phyloP scores from a whole-genome alignment of 2,329 filamentous ascomycete genomes.

The Aspergillus tanneri region DNA sequence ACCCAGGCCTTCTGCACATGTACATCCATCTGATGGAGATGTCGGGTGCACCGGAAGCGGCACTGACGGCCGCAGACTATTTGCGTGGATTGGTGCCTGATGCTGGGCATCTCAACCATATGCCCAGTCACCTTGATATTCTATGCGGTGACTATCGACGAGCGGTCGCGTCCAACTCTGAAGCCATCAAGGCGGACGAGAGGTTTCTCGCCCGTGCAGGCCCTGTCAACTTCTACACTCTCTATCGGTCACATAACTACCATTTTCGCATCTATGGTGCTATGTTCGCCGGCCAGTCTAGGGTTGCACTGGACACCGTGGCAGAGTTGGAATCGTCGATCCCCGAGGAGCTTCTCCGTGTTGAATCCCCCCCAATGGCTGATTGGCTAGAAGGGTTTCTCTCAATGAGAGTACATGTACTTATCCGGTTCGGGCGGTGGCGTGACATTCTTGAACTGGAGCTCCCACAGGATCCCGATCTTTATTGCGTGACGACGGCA shows the following conservation, averaged over 20 bases:
- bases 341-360: constrained; percentile 61
- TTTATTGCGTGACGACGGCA: constrained; percentile 70
- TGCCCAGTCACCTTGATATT: constrained; percentile 76
- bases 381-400: constrained; percentile 75
- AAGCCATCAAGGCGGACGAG: constrained; percentile 67
- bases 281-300: constrained; percentile 70
- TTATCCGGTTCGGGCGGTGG: constrained; percentile 74
- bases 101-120: constrained; percentile 69
- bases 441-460: constrained; percentile 59
- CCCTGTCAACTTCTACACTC: constrained; percentile 68
- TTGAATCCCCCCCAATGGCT: constrained; percentile 70
- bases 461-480: constrained; percentile 56
- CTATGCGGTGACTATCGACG: constrained; percentile 68
- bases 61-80: constrained; percentile 59
- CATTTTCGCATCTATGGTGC: constrained; percentile 75
- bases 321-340: constrained; percentile 60
- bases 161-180: constrained; percentile 65
- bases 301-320: constrained; percentile 62
- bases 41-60: constrained; percentile 65
- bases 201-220: constrained; percentile 62
- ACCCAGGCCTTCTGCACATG: constrained; percentile 70
- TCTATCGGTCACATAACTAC: constrained; percentile 72
- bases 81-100: constrained; percentile 67
- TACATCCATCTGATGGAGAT: constrained; percentile 80
- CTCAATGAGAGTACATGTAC: constrained; percentile 65